Conservation (phyloP, 805 yeast genomes). For the Candida berthetii region DNA sequence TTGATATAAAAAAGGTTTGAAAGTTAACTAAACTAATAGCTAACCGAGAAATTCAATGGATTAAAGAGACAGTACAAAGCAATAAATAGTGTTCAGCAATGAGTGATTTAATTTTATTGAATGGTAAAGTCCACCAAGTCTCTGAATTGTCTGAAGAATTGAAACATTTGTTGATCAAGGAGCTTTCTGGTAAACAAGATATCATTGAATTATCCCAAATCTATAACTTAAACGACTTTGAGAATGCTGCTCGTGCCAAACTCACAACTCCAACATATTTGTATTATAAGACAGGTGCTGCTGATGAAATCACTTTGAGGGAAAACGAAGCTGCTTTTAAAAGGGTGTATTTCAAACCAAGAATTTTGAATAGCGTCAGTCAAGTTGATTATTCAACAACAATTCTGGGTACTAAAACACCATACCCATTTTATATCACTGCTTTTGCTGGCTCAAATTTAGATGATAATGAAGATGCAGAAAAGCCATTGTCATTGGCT, state of each 20-base stretch:
- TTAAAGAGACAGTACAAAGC: too few relatives aligned
- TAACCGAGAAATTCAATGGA: too few relatives aligned
- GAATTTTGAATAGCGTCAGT: conserved; percentile 28
- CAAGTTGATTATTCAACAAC: conserved; percentile 35
- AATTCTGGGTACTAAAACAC: conserved; percentile 39
- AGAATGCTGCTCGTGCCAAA: conserved; percentile 28
- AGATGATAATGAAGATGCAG: conserved; percentile 38
- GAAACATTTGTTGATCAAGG: neutral
- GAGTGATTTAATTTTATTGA: neutral
- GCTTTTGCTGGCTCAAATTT: conserved; percentile 41
- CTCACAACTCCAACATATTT: conserved; percentile 30
- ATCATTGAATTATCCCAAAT: conserved; percentile 26
- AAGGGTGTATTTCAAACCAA: conserved; percentile 40
- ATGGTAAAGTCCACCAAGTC: neutral
- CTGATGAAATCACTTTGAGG: conserved; percentile 39
- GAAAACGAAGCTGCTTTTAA: conserved; percentile 37
- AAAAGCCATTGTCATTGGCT: conserved; percentile 32
- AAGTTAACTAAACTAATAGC: too few relatives aligned
- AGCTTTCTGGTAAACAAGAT: conserved; percentile 1
- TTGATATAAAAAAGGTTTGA: too few relatives aligned
- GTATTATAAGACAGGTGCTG: conserved; percentile 42
- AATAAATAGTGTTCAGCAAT: too few relatives aligned
- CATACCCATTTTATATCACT: conserved; percentile 40
- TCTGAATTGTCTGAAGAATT: neutral
- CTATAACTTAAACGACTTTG: conserved; percentile 33